Evolutionary conservation across 257 asterid genomes (phyloP).

Genomic region (Dorcoceras hygrometricum): DNA sequence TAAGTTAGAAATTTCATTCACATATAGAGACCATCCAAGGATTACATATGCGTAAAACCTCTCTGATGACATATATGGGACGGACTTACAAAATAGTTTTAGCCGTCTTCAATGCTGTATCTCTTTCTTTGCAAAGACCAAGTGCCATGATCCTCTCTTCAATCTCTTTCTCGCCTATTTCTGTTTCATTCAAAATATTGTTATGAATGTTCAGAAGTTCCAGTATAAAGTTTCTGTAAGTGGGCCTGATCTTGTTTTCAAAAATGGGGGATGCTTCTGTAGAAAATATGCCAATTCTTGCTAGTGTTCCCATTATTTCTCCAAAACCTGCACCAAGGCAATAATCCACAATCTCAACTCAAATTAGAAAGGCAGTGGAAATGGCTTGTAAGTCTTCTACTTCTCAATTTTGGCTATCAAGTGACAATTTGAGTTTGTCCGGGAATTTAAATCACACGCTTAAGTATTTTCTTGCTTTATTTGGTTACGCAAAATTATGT

Average conservation of each 20-base stretch:
- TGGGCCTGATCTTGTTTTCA: conserved; percentile 46
- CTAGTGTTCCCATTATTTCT: conserved; percentile 77
- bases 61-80: conserved; percentile 15
- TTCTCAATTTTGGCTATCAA: neutral
- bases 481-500: too few species aligned
- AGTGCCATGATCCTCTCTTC: conserved; percentile 51
- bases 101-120: conserved; percentile 59
- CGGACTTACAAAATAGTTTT: conserved; percentile 83
- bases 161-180: conserved; percentile 52
- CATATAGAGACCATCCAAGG: neutral
- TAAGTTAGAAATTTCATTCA: neutral
- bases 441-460: neutral
- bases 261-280: conserved; percentile 44
- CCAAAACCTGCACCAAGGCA: conserved; percentile 64
- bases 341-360: conserved; percentile 3
- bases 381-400: neutral
- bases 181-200: conserved; percentile 27
- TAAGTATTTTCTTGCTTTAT: too few species aligned
- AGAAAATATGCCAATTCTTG: conserved; percentile 74
- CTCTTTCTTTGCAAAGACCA: conserved; percentile 54
- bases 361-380: neutral
- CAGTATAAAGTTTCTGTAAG: conserved; percentile 40
- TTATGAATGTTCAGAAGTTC: conserved; percentile 38
- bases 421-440: neutral
- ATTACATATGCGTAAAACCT: neutral